phyloP scores from a whole-genome alignment of 139 green algal species.

The Chlorokybus atmophyticus region DNA sequence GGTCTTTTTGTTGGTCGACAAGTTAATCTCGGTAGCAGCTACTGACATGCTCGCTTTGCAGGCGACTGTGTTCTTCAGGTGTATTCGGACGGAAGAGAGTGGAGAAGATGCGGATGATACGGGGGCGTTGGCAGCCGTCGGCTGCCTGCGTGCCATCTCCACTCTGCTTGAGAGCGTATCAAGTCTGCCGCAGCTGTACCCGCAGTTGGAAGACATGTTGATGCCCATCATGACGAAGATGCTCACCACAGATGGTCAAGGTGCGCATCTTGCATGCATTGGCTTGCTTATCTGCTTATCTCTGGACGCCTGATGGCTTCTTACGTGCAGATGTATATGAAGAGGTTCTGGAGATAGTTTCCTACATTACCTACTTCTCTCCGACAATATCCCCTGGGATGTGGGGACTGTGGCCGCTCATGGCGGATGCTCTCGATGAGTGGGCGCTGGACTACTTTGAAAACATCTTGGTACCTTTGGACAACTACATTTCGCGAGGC shows the following conservation, averaged over 20 bases:
- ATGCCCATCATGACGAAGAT: conserved; percentile 73
- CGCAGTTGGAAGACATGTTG: conserved; percentile 66
- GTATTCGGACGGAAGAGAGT: conserved; percentile 26
- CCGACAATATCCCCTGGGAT: conserved; percentile 52
- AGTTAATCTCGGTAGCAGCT: too few species aligned
- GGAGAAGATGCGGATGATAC: conserved; percentile 34
- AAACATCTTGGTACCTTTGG: conserved; percentile 61
- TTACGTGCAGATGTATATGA: conserved; percentile 68
- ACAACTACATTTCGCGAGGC: conserved; percentile 82
- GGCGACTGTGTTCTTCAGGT: conserved; percentile 48
- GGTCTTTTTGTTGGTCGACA: not conserved
- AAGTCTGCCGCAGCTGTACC: conserved; percentile 54
- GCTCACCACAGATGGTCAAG: conserved; percentile 42
- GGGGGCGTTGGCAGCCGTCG: conserved; percentile 52
- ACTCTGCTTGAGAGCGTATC: conserved; percentile 76
- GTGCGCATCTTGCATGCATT: too few species aligned
- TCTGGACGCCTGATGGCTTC: not conserved
- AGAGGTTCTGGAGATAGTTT: conserved; percentile 79
- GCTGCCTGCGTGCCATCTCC: conserved; percentile 71
- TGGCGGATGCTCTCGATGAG: conserved; percentile 49
- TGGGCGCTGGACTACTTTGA: conserved; percentile 83
- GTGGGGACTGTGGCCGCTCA: conserved; percentile 78
- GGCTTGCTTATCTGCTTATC: too few species aligned
- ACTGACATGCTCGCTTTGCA: conserved; percentile 26
- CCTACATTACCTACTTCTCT: conserved; percentile 83